Conservation (phyloP, 148 eudicot species). For the Persicaria maculosa region DNA sequence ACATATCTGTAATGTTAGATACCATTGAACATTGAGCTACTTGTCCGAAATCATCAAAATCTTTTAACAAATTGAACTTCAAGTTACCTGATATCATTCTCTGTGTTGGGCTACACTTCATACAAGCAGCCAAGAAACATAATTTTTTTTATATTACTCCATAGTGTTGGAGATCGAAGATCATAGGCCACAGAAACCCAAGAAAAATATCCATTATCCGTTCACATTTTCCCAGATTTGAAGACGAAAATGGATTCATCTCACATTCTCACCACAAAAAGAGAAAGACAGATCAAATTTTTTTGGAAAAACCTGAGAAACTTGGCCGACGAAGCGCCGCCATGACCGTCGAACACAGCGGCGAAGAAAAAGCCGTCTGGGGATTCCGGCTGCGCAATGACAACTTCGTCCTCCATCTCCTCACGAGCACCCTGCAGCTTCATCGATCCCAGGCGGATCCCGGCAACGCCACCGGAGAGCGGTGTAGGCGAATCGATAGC, state of each 20-base stretch:
- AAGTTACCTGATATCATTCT: too few species aligned
- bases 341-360: constrained; percentile 98
- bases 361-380: constrained; percentile 69
- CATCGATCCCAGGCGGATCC: constrained; percentile 69
- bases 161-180: too few species aligned
- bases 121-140: too few species aligned
- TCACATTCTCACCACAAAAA: background rate
- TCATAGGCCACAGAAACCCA: too few species aligned
- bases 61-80: too few species aligned
- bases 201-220: too few species aligned
- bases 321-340: constrained; percentile 66
- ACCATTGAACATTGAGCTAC: too few species aligned
- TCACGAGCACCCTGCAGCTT: constrained; percentile 75
- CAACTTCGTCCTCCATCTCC: constrained; percentile 93
- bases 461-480: constrained; percentile 35
- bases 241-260: background rate
- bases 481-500: constrained; percentile 75
- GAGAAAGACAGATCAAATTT: background rate
- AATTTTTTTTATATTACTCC: too few species aligned
- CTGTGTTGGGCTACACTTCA: too few species aligned
- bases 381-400: constrained; percentile 42
- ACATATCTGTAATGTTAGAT: too few species aligned
- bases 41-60: too few species aligned
- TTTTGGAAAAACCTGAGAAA: constrained; percentile 49
- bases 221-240: background rate